Evolutionary conservation across 1,284 basidiomycete genomes (phyloP), one percentile per base, ranked within the genome.

Genomic region (Fistulina hepatica): DNA sequence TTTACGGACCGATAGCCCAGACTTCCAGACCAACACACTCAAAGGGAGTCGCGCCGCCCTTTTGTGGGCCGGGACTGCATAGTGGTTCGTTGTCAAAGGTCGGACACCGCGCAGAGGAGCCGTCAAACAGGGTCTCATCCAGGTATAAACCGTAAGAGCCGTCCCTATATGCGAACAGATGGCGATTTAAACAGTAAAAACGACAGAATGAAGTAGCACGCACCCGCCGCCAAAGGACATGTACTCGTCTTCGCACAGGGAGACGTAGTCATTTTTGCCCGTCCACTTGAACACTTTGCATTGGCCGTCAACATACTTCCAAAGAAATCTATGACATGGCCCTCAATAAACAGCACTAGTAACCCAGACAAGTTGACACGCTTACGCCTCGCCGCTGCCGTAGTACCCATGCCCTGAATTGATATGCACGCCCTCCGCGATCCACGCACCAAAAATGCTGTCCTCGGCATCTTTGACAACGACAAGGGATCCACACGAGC

Each of bases 161-260:
- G 39, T 90, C 88, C 4, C 85, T 90, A 48, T 6, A 26, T 40
- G 5, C 32, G 31, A 17, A 23, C 16, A 7, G 21, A 27, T 17
- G 30, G 22, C 21, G 30, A 34, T 12, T n/a, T 35, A 16, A 20
- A 33, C 23, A 26, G 16, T 28, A 32, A 28, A 12, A 31, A 21
- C 34, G 42, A 15, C 44, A 44, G 10, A 51, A 33, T 33, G 43
- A 44, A 42, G 31, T 19, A 23, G 25, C 3, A 67, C 83, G 47
- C 48, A 90, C 89, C 91, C 90, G 49, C 91, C 91, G 5, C 91
- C 91, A 52, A 94, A 88, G 0, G 85, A 90, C 45, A 93, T 67
- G 50, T 78, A 85, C 27, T 73, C 69, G 0, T 71, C 61, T 48
- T 92, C 88, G 55, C 89, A 90, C 3, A 95, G 65, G 15, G 88